These are phyloP conservation scores for Pichia sp. DNA, from an alignment of 1,139 yeast species.

Conservation along the genomic window DNA sequence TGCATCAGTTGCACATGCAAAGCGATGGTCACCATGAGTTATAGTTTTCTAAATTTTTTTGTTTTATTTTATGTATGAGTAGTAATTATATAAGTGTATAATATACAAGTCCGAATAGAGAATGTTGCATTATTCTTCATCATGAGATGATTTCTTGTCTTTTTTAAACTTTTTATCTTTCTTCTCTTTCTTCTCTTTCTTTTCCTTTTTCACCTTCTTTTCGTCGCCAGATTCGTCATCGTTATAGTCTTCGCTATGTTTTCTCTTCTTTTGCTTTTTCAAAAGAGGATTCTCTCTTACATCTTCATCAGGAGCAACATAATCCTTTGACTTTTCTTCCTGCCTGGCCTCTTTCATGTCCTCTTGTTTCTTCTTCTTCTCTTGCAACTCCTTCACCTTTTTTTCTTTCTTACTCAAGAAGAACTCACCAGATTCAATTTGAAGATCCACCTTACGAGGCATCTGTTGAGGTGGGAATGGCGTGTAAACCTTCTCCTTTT, in stretches of 20 bases:
- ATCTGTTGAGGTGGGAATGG: conserved; percentile 99
- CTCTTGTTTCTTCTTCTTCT: conserved; percentile 74
- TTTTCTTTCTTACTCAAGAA: conserved; percentile 85
- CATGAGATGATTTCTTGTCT: not conserved
- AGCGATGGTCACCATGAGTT: conserved; percentile 16
- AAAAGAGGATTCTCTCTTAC: conserved; percentile 32
- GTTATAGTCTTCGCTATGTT: not conserved
- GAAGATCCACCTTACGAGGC: conserved; percentile 96
- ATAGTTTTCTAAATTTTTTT: not conserved
- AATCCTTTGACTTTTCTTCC: conserved; percentile 71
- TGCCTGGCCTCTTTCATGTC: conserved; percentile 63
- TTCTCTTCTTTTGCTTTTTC: conserved; percentile 22
- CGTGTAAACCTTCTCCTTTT: conserved; percentile 84
- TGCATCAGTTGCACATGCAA: conserved; percentile 13
- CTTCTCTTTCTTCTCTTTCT: conserved; percentile 16
- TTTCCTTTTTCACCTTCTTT: conserved; percentile 28
- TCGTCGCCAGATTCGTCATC: conserved; percentile 26
- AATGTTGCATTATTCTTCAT: not conserved
- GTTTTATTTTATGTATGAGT: not conserved
- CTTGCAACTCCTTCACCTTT: conserved; percentile 64
- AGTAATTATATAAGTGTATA: conserved; percentile 1
- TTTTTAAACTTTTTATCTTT: not conserved
- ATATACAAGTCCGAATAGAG: not conserved
- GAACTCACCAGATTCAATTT: conserved; percentile 97
- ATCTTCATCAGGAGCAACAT: conserved; percentile 76